Conservation (phyloP, 2,329 filamentous ascomycete species). For the Ceratocystis alfenasii region DNA sequence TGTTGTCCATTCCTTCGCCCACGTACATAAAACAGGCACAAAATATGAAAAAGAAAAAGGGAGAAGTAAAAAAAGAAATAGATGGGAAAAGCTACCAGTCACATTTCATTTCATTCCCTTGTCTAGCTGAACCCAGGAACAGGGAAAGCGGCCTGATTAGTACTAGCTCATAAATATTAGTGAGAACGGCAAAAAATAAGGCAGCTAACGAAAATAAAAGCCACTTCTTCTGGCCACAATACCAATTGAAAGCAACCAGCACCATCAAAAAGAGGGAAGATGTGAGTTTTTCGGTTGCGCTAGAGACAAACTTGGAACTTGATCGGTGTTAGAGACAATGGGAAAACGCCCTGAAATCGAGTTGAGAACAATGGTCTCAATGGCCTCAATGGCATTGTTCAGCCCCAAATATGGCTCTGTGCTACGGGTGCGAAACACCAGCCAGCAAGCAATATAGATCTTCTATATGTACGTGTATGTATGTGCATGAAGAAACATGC, state of each 20-base stretch:
- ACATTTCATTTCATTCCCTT: slow-evolving; percentile 7
- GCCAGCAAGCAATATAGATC: background rate
- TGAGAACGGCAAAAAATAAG: background rate
- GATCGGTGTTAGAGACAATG: background rate
- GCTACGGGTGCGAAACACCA: background rate
- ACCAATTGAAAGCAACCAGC: background rate
- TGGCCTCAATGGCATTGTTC: background rate
- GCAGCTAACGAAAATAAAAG: background rate
- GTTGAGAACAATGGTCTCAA: background rate
- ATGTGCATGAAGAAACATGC: background rate
- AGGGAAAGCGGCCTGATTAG: background rate
- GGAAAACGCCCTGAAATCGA: background rate
- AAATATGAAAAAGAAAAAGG: background rate
- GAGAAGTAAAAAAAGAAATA: background rate
- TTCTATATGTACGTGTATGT: background rate
- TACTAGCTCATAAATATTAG: background rate
- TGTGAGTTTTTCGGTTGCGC: background rate
- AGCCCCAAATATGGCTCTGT: background rate
- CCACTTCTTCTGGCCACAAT: too few species aligned
- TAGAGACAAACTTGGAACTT: background rate
- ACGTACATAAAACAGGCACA: background rate
- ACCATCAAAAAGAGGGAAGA: background rate
- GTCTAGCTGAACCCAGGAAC: slow-evolving; percentile 6
- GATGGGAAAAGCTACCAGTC: background rate
- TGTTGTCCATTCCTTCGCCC: background rate